A percentile compares a stretch with the other conserved stretches of the same genome.
Evolutionary conservation across 306 rosid genomes (phyloP).

Genomic region (Sechiopsis laciniata): DNA sequence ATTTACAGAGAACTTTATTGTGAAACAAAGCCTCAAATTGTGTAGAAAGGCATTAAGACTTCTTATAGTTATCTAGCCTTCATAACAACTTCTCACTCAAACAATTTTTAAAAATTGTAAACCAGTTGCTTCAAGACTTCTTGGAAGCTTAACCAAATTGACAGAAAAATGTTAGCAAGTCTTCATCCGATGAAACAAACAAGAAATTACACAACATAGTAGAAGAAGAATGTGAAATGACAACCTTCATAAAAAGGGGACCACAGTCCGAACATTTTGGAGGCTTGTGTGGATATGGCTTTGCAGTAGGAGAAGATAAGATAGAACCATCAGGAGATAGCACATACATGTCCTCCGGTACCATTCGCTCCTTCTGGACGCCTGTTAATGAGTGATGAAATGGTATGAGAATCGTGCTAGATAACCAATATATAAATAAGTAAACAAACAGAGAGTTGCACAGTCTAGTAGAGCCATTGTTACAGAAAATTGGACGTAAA

Average conservation of each 20-base stretch:
- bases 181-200: not conserved
- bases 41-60: not conserved
- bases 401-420: not conserved
- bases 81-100: not conserved
- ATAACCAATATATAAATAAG: not conserved
- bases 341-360: conserved; percentile 87
- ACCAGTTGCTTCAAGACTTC: not conserved
- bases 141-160: not conserved
- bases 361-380: conserved; percentile 96
- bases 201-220: not conserved
- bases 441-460: not conserved
- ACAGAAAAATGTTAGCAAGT: not conserved
- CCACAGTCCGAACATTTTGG: conserved; percentile 89
- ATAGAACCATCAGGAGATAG: conserved; percentile 55
- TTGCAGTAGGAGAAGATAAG: conserved; percentile 68
- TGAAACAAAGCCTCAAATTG: not conserved
- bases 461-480: not conserved
- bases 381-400: conserved; percentile 39
- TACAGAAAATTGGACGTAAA: not conserved
- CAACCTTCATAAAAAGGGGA: conserved; percentile 85
- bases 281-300: conserved; percentile 85
- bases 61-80: not conserved
- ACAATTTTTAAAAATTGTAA: not conserved
- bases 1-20: not conserved
- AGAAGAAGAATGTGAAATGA: not conserved